Evolutionary conservation across 345 rosid species (phyloP), one percentile per base, ranked within the genome.

Genomic region (Euphorbia peplus): DNA sequence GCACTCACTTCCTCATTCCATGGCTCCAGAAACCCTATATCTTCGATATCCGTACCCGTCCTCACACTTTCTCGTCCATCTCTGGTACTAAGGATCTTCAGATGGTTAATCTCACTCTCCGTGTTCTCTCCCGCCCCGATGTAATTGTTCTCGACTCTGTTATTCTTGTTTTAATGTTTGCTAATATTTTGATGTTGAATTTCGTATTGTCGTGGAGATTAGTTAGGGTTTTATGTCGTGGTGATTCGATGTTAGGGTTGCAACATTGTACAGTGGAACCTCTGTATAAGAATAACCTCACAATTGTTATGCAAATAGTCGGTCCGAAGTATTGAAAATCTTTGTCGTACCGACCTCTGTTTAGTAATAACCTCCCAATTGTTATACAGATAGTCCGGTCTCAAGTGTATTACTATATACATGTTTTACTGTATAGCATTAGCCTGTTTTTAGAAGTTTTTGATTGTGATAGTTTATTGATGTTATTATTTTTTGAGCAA

Each of bases 1-100:
- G 99, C 25, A 92, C 98, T 47, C 99, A 95, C 69, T 90, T 95
- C 78, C 74, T 92, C 64, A 72, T 95, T 65, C 98, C 99, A 1
- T 81, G 88, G 86, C 93, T 95, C 10, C 99, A 95, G 83, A 92
- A 76, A 72, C 97, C 97, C 0, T 82, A 60, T 82, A 85, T 91
- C 75, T 93, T 86, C 60, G 96, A 93, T 64, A 90, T 92, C 75
- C 88, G 97, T 39, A 90, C 96, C 25, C 79, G 86, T 28, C 98
- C 99, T 5, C 98, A 95, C 81, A 90, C 97, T 5, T 95, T 95
- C 88, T 92, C 99, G 21, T 90, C 98, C 35, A 50, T 88, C 52
- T 95, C 98, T 8, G 99, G 99, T 9, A 92, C 99, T 5, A 95
- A 95, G 77, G 99, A 95, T 86, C 95, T 93, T 12, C 98, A 93